Percentiles rank a stretch among this genome's conserved stretches.
Conservation (phyloP, 73 alveolate genomes). For the Paramecium pentaurelia region DNA sequence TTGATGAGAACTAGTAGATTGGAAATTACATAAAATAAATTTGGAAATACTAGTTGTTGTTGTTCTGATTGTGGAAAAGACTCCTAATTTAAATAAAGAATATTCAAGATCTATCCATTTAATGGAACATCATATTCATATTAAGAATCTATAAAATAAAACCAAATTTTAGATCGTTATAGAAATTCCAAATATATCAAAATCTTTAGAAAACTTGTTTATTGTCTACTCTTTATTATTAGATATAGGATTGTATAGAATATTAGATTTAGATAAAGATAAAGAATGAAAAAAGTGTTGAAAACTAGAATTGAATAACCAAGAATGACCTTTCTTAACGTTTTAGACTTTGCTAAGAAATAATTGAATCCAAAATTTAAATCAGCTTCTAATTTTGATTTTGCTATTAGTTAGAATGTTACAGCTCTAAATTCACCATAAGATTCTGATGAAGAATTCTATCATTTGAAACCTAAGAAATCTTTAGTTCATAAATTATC, state of each 20-base stretch:
- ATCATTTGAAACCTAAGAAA: conserved; percentile 14
- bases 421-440: not conserved
- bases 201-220: not conserved
- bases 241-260: not conserved
- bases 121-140: not conserved
- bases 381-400: not conserved
- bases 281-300: not conserved
- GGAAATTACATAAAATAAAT: not conserved
- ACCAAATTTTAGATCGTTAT: not conserved
- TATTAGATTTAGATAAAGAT: not conserved
- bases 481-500: not conserved
- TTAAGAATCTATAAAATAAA: not conserved
- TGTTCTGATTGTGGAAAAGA: conserved; percentile 8
- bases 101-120: not conserved
- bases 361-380: not conserved
- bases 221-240: not conserved
- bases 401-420: not conserved
- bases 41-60: conserved; percentile 11
- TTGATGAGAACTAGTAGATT: not conserved
- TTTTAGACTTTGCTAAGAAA: not conserved
- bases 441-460: conserved; percentile 12
- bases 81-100: not conserved
- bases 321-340: not conserved
- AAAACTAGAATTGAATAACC: not conserved
- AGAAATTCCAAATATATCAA: not conserved